Conservation (phyloP, 1,139 yeast genomes). For the Geotrichum bryndzae region DNA sequence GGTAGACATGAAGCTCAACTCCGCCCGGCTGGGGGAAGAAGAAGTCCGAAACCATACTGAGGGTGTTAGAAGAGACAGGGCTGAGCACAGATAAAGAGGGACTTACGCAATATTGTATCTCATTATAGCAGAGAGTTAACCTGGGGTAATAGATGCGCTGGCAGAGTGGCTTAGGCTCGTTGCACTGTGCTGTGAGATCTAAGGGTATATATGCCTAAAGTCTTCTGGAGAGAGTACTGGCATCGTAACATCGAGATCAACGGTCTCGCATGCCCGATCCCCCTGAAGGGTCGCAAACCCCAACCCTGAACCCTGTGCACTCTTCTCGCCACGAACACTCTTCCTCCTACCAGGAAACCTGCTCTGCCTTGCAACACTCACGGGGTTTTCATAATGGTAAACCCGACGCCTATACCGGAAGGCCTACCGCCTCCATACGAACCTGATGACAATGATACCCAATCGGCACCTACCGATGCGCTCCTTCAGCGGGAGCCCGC, state of each 20-base stretch:
- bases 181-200: background rate
- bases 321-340: background rate
- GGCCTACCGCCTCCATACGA: conserved; percentile 9
- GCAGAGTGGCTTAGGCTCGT: background rate
- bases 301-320: background rate
- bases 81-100: background rate
- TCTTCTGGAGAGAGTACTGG: background rate
- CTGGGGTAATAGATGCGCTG: background rate
- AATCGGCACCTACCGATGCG: background rate
- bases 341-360: background rate
- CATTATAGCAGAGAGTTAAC: conserved; percentile 22
- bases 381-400: background rate
- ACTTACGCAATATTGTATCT: conserved; percentile 44
- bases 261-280: background rate
- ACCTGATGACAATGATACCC: background rate
- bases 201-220: too few species aligned
- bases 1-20: conserved; percentile 91
- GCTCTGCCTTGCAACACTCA: background rate
- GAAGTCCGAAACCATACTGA: conserved; percentile 82
- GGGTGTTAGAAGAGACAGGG: background rate
- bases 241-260: background rate
- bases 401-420: background rate
- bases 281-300: background rate
- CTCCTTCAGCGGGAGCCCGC: background rate
- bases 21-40: conserved; percentile 99